Evolutionary conservation across 371 early-diverging fungal species (phyloP), one percentile per base, ranked within the genome.

Genomic region (Lichtheimia ramosa): DNA sequence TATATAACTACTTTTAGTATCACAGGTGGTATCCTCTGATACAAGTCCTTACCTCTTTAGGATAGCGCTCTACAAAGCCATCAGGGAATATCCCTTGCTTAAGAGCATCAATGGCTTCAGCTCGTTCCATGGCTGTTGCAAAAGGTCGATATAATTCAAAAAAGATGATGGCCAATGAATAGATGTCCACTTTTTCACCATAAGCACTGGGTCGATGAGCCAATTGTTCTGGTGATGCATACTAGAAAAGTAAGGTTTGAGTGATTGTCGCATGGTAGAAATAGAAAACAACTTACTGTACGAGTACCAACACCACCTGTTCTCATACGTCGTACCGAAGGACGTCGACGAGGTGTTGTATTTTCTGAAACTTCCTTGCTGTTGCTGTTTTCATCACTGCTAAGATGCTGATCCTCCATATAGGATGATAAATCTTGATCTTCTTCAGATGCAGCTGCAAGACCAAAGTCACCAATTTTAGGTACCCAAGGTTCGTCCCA

Each of bases 191-290:
- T 40, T 84, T 87, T 62, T 80, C 82, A 49, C 83, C 85, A 40
- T 89, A 87, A 8, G 75, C 70, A 0, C 74, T 61, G 5, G 82
- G 74, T 3, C 79, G 80, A 27, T 72, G 65, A 5, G 83, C 83
- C 23, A 96, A 73, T 70, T 96, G 96, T 73, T 97, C 97, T 0
- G 97, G 97, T 0, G 97, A 92, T 16, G 95, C 95, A 64, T 97
- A 97, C 81, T 87, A 63, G 14, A 34, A 12, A 51, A 56, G 27
- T 34, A 20, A 41, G 25, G 28, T 12, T 42, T 53, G 12, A 43
- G 39, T 15, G 7, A 54, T n/a, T 14, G 27, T 54, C 14, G n/a
- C 16, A 18, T 56, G 8, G 18, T n/a, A 7, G 34, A 2, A 34
- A 2, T 1, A 18, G 34, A 39, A 55, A 24, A 51, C 5, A 46